Base-by-base conservation (phyloP, 2,329 filamentous ascomycete species). In the Sclerotiophoma versabilis region DNA sequence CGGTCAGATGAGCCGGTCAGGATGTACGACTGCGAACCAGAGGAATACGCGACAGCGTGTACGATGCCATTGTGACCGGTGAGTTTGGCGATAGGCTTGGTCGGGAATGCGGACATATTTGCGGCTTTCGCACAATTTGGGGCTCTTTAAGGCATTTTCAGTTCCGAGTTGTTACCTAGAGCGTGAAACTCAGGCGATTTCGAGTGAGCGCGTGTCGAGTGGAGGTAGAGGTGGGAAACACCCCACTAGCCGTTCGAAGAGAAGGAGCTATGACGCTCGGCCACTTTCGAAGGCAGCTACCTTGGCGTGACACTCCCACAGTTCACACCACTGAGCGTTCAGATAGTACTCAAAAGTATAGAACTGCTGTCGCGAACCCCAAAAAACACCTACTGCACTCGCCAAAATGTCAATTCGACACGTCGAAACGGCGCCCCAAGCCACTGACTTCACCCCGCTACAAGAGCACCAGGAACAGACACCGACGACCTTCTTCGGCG, bases 1-100 rank as follows among this genome's bases (percentile, higher is more conserved):
- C 92, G 90, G 81, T 97, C 93, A 45, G 91, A 85, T 27, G 89
- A 92, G 68, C 93, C 93, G 29, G 92, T 92, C 54, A 98, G 84
- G 71, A 97, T 70, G 64, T 83, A 83, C 67, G 81, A 76, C 23
- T 78, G 76, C n/a, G 69, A 59, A 47, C 78, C 79, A 42, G 79
- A 74, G 51, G 77, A 80, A 74, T 81, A 83, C 41, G 77, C 76
- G 53, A 83, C 68, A 56, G 79, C 78, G 66, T 83, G 79, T 44
- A 83, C 78, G 53, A 77, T 76, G 56, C 77, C 76, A 62, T 66
- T 72, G 50, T 79, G 76, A 55, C 77, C 77, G 33, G 72, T 74
- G 30, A 79, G 73, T 49, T 64, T 74, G 42, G 76, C 73, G 39
- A 76, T 68, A 20, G 71, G 75, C 17, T 61, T 72, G 25, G 72